A percentile compares a stretch with the other conserved stretches of the same genome.
Conservation (phyloP, 2,329 filamentous ascomycete species). For the Ascocoryne sarcoides region DNA sequence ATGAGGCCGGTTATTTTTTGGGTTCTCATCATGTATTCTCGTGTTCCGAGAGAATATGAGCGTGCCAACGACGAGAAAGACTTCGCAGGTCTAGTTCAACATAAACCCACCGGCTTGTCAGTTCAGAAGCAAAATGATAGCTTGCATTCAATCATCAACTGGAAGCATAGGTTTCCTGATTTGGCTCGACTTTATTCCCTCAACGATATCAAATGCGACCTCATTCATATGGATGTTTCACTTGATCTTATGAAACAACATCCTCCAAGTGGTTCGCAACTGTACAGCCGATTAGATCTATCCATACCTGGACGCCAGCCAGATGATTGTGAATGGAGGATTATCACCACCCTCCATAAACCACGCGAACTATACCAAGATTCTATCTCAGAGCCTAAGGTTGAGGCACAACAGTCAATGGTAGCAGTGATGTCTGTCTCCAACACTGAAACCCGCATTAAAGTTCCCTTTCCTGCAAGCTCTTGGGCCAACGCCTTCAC, state of each 20-base stretch:
- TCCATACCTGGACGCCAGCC: conserved; percentile 45
- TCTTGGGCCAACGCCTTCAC: conserved; percentile 26
- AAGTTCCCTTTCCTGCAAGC: conserved; percentile 24
- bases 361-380: conserved; percentile 31
- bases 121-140: conserved; percentile 21
- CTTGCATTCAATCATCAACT: conserved; percentile 46
- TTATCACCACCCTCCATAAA: conserved; percentile 48
- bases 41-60: conserved; percentile 13
- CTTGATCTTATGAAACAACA: conserved; percentile 48
- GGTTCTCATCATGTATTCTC: conserved; percentile 20
- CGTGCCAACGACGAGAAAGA: conserved; percentile 16
- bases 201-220: conserved; percentile 44
- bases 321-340: conserved; percentile 51
- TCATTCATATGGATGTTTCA: conserved; percentile 54
- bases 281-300: conserved; percentile 51
- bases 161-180: conserved; percentile 50
- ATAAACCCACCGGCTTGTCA: conserved; percentile 21
- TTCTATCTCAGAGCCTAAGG: conserved; percentile 29
- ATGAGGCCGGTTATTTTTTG: conserved; percentile 22
- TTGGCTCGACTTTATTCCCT: conserved; percentile 44
- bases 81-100: conserved; percentile 15
- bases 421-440: conserved; percentile 13
- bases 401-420: conserved; percentile 9
- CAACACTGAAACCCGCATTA: conserved; percentile 19
- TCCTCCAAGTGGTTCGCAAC: conserved; percentile 50